Conservation (phyloP, 1,284 basidiomycete species). For the Apiotrichum gamsii region DNA sequence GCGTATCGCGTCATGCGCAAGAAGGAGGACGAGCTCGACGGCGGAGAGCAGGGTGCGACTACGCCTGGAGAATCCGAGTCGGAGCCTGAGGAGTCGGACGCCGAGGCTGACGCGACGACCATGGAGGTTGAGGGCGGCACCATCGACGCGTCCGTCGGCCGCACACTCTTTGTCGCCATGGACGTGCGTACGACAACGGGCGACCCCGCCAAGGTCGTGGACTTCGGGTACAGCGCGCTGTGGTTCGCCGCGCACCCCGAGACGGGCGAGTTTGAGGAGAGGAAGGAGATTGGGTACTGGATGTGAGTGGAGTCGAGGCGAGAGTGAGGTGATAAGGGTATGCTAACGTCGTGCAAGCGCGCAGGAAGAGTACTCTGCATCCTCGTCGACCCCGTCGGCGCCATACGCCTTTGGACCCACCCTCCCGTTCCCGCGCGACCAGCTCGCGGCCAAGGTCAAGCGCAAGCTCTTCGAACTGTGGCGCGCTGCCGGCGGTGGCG, state of each 20-base stretch:
- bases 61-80: no score
- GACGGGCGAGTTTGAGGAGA: conserved; percentile 19
- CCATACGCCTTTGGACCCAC: conserved; percentile 29
- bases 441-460: conserved; percentile 19
- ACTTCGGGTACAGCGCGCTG: conserved; percentile 16
- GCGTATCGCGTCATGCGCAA: neutral
- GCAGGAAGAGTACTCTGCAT: conserved; percentile 18
- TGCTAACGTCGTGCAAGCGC: conserved; percentile 3
- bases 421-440: conserved; percentile 13
- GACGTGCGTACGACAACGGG: conserved; percentile 17
- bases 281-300: conserved; percentile 34
- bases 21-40: neutral
- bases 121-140: no score
- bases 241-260: conserved; percentile 11
- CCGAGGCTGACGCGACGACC: no score
- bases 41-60: no score
- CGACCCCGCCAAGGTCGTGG: conserved; percentile 1
- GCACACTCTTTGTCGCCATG: conserved; percentile 37
- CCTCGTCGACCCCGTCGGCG: neutral
- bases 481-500: conserved; percentile 27
- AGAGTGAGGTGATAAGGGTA: no score
- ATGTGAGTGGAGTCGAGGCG: no score
- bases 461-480: conserved; percentile 27
- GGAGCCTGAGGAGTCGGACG: no score
- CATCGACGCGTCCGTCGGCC: conserved; percentile 16